Base-by-base conservation (phyloP, 208 protist species). In the Polymyxa betae region DNA sequence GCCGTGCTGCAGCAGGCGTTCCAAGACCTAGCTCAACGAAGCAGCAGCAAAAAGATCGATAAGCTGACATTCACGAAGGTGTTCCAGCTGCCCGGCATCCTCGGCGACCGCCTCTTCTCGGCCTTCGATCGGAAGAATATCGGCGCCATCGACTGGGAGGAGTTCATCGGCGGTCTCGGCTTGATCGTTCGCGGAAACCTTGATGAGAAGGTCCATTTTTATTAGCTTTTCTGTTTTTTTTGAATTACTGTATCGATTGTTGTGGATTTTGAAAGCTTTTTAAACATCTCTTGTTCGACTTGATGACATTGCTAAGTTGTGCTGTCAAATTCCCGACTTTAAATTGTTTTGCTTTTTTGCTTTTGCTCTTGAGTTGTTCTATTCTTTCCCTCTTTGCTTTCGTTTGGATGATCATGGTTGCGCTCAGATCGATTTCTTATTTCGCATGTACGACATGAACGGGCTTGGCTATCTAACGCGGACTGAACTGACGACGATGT, bases 61-160 rank as follows among this genome's bases (percentile, higher is more conserved):
- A 82, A 82, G n/a, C 72, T 82, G 72, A 82, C 72, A 12, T 82
- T 82, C 72, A 35, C 16, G 16, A 5, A 82, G 72, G 72, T 82
- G 35, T 82, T 82, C 72, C 72, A 5, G 40, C 5, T 82, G 72
- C 72, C 72, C n/a, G 72, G 72, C 72, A 82, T 82, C 72, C 72
- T 82, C 16, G 72, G 72, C 72, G 72, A 82, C 72, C 72, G 72
- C 10, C 72, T 82, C 16, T 82, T 82, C 72, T 5, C 72, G 16
- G 72, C 72, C n/a, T 82, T 82, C 72, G 72, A 82, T n/a, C 72
- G 72, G 10, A 82, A 82, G n/a, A 5, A 82, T n/a, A 35, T 82
- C 40, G 72, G 72, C 40, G 72, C 72, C 72, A 82, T 82, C 72
- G 72, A 82, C 72, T 82, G 35, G 16, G 72, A 82, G 35, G 72